Percentiles rank a stretch among this genome's conserved stretches.
Evolutionary conservation across 2,329 filamentous ascomycete species (phyloP).

Genomic region (Hymenoscyphus fraxineus): DNA sequence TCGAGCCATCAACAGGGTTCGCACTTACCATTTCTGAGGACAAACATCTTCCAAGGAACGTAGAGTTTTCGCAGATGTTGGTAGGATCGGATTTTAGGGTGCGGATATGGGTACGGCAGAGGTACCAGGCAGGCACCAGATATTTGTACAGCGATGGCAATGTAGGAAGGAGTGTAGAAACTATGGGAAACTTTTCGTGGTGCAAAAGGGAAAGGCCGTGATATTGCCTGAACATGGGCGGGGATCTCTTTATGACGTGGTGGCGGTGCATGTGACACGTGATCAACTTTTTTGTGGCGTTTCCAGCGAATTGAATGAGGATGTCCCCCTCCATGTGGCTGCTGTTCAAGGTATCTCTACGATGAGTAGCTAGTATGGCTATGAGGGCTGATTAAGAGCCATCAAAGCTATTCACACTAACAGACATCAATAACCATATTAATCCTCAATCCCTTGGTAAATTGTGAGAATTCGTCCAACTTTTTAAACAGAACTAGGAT

Average conservation of each 20-base stretch:
- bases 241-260: not conserved
- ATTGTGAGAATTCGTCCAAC: too few relatives aligned
- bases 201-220: not conserved
- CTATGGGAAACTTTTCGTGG: not conserved
- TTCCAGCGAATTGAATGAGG: not conserved
- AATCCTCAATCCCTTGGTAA: too few relatives aligned
- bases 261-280: too few relatives aligned
- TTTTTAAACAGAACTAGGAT: too few relatives aligned
- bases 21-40: constrained; percentile 13
- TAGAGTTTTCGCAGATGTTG: not conserved
- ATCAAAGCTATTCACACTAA: too few relatives aligned
- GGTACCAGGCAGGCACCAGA: not conserved
- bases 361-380: too few relatives aligned
- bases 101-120: not conserved
- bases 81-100: not conserved
- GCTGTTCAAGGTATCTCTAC: not conserved
- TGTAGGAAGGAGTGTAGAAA: not conserved
- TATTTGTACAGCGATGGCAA: not conserved
- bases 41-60: constrained; percentile 7
- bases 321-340: not conserved
- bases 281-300: too few relatives aligned
- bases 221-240: constrained; percentile 1
- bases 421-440: too few relatives aligned
- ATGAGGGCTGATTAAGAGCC: too few relatives aligned
- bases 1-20: constrained; percentile 8